Evolutionary conservation across 148 eudicot species (phyloP), one percentile per base, ranked within the genome.

Genomic region (Dysphania ambrosioides): DNA sequence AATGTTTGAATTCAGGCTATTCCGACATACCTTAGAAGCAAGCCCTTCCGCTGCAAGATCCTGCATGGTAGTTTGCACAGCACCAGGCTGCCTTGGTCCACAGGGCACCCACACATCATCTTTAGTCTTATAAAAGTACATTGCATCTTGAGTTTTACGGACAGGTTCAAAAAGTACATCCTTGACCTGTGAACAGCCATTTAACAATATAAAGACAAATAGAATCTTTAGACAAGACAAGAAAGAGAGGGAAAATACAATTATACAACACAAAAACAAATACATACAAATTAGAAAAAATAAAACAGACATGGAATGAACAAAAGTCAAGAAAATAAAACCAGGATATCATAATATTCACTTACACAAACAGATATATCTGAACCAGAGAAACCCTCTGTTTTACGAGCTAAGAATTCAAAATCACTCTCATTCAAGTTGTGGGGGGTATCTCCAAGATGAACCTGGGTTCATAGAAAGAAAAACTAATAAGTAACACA

Each of bases 131-230:
- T 78, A 76, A 75, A 95, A 95, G 82, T 73, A 92, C 97, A 90
- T 90, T 31, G 98, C 97, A 82, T 95, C 98, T 85, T 95, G 98
- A 11, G 97, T 95, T 84, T 94, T 95, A 63, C 98, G 92, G 24
- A 95, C 97, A 72, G 98, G 98, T 88, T 95, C 98, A 72, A 95
- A 95, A 10, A 95, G 89, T 40, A 90, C 96, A 79, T 95, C 98
- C 79, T 95, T 90, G 65, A 92, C 97, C 98, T 94, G 76, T 76
- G 29, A 73, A 34, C 51, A 63, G n/a, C 29, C 67, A 26, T 66
- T 16, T 15, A 49, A 29, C 27, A 74, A 10, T 2, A 24, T 12
- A 44, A 41, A 27, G 27, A 49, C 4, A 5, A 51, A 61, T 10
- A 53, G 38, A 36, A 68, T 3, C 6, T 12, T n/a, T 42, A 0